Evolutionary conservation across 163 green algal species (phyloP).

Genomic region (Scenedesmus sp.): DNA sequence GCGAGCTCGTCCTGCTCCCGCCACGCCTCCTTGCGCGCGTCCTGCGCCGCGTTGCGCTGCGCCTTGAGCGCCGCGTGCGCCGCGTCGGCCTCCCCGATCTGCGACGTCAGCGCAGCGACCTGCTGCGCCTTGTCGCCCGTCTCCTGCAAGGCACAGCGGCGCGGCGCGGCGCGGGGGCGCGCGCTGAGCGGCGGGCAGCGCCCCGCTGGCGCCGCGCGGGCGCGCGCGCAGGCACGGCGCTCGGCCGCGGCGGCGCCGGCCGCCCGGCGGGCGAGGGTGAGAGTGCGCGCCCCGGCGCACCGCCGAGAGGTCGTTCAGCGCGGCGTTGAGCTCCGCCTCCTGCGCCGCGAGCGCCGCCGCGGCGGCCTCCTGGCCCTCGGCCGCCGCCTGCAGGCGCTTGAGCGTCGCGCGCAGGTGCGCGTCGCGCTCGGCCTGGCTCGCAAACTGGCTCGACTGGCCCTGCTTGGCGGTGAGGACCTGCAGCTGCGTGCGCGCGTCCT

Average conservation of each 20-base stretch:
- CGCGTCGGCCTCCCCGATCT: constrained; percentile 39
- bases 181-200: no score
- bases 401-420: constrained; percentile 38
- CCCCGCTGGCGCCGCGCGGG: no score
- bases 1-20: constrained; percentile 63
- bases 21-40: constrained; percentile 76
- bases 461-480: constrained; percentile 68
- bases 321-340: constrained; percentile 48
- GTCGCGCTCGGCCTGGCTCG: constrained; percentile 78
- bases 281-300: neutral
- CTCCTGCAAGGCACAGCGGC: constrained; percentile 12
- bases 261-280: no score
- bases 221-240: no score
- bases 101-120: constrained; percentile 22
- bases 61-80: constrained; percentile 27
- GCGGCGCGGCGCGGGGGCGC: neutral
- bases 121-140: constrained; percentile 43
- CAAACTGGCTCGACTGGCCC: constrained; percentile 75
- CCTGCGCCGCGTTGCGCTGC: constrained; percentile 20
- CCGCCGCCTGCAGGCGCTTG: neutral
- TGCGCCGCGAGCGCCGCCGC: constrained; percentile 48
- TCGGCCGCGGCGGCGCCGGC: no score
- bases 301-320: constrained; percentile 47
- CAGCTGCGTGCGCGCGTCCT: constrained; percentile 47
- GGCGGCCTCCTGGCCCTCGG: constrained; percentile 44